Base-by-base conservation (phyloP, 768 basidiomycete genomes). In the Pilatotrama ljubarskyi region DNA sequence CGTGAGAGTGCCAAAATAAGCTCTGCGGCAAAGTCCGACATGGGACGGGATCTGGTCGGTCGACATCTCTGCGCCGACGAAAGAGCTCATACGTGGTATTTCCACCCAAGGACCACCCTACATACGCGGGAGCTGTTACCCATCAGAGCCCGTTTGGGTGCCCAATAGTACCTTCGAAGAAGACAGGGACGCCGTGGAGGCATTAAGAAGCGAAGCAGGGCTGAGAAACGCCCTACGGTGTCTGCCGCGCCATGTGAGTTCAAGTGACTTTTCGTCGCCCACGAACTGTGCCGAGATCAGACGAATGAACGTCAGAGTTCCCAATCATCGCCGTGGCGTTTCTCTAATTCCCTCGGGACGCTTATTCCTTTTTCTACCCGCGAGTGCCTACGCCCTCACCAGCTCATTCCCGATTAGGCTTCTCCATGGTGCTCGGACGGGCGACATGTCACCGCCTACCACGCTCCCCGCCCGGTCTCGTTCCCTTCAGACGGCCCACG, bases 251-350 rank as follows among this genome's bases (percentile, higher is more conserved):
- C 55, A 55, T 61, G 54, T 55, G 53, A 49, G 59, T 42, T 48
- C 48, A 36, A 38, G 44, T 32, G 44, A 38, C 36, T 47, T 51
- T 40, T 18, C 46, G 38, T 40, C 37, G 51, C 26, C 24, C 41
- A 53, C 41, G 47, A 50, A 43, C 38, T 36, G 52, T 61, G 55
- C 54, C 60, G 55, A 56, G 54, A 61, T 56, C 59, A 55, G 47
- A 55, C 44, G 41, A 59, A 59, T 26, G 37, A 47, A 48, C 46
- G 58, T 59, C 59, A 55, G 40, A 26, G 47, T 51, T 56, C 54
- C 49, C 60, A 61, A 61, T 56, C 54, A 51, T 55, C 59, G 29
- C 59, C 48, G 59, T 60, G 59, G 59, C 59, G 52, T 54, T 37
- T 46, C 38, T 42, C 38, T 20, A 17, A 40, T 46, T 52, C 24